Percentiles rank a stretch among this genome's conserved stretches.
Conservation (phyloP, 768 basidiomycete genomes). For the Kwoniella mangroviensis region DNA sequence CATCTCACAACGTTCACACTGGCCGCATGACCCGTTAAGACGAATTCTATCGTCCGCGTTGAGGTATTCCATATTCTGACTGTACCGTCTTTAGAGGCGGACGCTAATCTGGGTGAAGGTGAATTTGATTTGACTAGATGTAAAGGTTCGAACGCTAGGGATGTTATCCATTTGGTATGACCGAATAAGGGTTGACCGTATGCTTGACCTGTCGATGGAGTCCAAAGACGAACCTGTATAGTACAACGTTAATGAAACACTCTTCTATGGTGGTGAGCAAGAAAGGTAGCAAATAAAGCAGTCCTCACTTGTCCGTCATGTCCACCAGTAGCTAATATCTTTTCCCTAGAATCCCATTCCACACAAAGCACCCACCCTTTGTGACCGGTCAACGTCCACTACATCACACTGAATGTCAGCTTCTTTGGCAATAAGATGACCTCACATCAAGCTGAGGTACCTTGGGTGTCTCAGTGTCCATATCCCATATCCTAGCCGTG, state of each 20-base stretch:
- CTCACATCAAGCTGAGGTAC: conserved; percentile 20
- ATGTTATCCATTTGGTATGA: conserved; percentile 95
- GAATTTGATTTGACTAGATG: conserved; percentile 70
- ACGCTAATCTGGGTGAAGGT: conserved; percentile 79
- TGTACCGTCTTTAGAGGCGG: conserved; percentile 93
- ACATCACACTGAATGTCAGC: background rate
- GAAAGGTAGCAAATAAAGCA: no score
- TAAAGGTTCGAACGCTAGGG: conserved; percentile 93
- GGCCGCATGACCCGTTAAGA: conserved; percentile 89
- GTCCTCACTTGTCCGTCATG: no score
- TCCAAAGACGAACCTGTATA: conserved; percentile 90
- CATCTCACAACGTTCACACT: conserved; percentile 94
- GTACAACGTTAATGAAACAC: no score
- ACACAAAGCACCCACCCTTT: conserved; percentile 96
- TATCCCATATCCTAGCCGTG: conserved; percentile 89
- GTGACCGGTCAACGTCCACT: conserved; percentile 80
- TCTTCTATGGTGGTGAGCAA: no score
- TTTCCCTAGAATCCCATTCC: conserved; percentile 94
- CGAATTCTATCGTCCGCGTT: conserved; percentile 74
- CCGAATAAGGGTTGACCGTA: conserved; percentile 88
- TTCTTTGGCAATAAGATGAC: background rate
- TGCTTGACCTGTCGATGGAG: conserved; percentile 86
- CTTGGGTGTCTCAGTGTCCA: conserved; percentile 88
- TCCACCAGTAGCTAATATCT: conserved; percentile 88
- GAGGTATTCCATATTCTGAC: conserved; percentile 90